Evolutionary conservation across 345 rosid genomes (phyloP), one percentile per base, ranked within the genome.

Genomic region (Syzygium aqueum): DNA sequence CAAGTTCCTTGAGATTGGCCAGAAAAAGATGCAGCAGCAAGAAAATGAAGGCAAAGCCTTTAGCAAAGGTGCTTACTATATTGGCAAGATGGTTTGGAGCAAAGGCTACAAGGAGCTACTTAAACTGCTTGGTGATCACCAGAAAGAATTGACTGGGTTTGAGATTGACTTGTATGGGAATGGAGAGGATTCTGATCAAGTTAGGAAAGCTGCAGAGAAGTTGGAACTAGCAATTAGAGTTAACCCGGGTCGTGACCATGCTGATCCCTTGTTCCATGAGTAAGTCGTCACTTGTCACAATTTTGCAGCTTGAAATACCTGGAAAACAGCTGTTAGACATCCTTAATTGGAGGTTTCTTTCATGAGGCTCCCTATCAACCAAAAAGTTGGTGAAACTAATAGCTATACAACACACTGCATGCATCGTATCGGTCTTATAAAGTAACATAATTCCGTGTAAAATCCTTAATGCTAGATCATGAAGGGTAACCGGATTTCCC

Each of bases 11-110:
- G 98, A 95, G 86, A 93, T 95, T 88, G 99, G 99, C 73, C 88
- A 89, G 92, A 92, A 90, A 88, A 95, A 91, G 90, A 87, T 90
- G 85, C 94, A 95, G 90, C 91, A 90, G 85, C 97, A 91, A 89
- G 92, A 92, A 77, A 88, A 85, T 73, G 93, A 93, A 86, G 87
- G 87, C 52, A 91, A 88, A 85, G 91, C 96, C 30, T 97, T 95
- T 90, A 90, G 90, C 8, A 96, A 95, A 93, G 96, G 93, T n/a
- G 94, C 95, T 27, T 96, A 95, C 91, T 96, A 95, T 90, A 97
- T 97, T 87, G 99, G 98, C 77, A 97, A 97, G 92, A 96, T 97
- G 98, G 93, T 95, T 15, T 96, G 99, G 99, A 95, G 92, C 93
- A 97, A 97, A 94, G 99, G 99, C 89, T 97, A 96, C 91, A 93